Base-by-base conservation (phyloP, 2,329 filamentous ascomycete species). In the Fusarium devonianum region DNA sequence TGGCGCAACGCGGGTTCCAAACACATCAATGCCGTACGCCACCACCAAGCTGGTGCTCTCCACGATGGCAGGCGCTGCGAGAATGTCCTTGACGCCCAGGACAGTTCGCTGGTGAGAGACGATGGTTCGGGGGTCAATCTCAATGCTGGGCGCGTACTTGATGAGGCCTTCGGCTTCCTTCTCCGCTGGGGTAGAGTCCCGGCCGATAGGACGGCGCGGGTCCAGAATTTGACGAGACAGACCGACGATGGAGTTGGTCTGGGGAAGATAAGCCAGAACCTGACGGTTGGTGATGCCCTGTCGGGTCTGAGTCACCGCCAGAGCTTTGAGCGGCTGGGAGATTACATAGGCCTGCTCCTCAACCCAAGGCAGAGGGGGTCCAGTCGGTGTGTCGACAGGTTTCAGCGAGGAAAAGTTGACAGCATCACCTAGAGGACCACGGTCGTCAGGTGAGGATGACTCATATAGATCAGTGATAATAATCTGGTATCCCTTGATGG, bases 1-100 rank as follows among this genome's bases (percentile, higher is more conserved):
- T 1, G 94, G 94, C n/a, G 88, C 84, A 9, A 95, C 83, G 41
- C 92, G 80, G 1, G 92, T 93, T 11, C 89, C 92, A 60, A 95
- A 99, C 2, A 97, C 76, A 69, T 99, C 94, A 11, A 91, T 71
- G 4, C 94, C 94, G 66, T 89, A 96, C 0, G 91, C 92, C 65
- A 97, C 88, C 10, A 99, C 82, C 45, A 97, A 71, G 64, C 89
- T 93, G 1, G 94, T 97, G 73, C 92, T 97, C 76, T 99, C 94
- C 21, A 99, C 81, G 4, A 91, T 71, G 2, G 91, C 89, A 1
- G 92, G 89, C 13, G 83, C 83, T 0, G 91, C 85, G 21, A 93
- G 81, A 14, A 97, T 84, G 34, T 83, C 77, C 51, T 82, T 78
- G 30, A 96, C 81, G 5, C 91, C 92, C 2, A 92, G 52, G 1